phyloP scores from a whole-genome alignment of 2,329 filamentous ascomycete species.

The Microdochium bolleyi region DNA sequence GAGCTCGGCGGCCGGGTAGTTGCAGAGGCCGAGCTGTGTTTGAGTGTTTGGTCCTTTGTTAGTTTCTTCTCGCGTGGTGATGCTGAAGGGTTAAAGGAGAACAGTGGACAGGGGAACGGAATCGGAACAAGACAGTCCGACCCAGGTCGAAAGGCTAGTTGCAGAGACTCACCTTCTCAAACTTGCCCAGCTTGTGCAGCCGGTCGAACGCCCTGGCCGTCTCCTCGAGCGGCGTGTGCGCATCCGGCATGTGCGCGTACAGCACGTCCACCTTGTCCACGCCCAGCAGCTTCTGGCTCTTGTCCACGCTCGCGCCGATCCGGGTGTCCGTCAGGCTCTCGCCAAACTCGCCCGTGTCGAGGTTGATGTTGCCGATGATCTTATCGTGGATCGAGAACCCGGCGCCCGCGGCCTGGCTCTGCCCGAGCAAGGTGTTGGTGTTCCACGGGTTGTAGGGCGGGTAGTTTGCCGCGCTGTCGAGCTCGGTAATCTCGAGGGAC shows the following conservation, averaged over 20 bases:
- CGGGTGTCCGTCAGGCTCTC: slow-evolving; percentile 1
- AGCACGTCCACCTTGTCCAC: slow-evolving; percentile 8
- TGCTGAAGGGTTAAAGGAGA: neutral
- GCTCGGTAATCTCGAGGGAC: slow-evolving; percentile 7
- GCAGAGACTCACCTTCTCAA: neutral
- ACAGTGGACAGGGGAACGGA: too few relatives aligned
- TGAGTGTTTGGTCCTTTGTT: neutral
- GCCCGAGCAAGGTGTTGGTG: slow-evolving; percentile 9
- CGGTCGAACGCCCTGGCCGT: slow-evolving; percentile 8
- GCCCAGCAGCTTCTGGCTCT: slow-evolving; percentile 5
- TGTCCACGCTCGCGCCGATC: slow-evolving; percentile 3
- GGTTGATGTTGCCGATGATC: neutral
- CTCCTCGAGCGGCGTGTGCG: slow-evolving; percentile 14
- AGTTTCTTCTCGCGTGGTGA: neutral
- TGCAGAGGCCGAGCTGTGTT: slow-evolving; percentile 20
- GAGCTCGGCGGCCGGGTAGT: slow-evolving; percentile 18
- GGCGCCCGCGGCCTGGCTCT: slow-evolving; percentile 3
- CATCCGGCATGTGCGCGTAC: slow-evolving; percentile 15
- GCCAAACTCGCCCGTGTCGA: neutral
- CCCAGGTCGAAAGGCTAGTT: too few relatives aligned
- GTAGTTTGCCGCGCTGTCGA: slow-evolving; percentile 12
- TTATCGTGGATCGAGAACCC: slow-evolving; percentile 11
- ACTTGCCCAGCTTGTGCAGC: neutral
- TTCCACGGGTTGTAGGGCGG: slow-evolving; percentile 10
- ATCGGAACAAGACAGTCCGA: too few relatives aligned